A percentile compares a stretch with the other conserved stretches of the same genome.
Evolutionary conservation across 2,329 filamentous ascomycete species (phyloP).

Genomic region (Septoria linicola): DNA sequence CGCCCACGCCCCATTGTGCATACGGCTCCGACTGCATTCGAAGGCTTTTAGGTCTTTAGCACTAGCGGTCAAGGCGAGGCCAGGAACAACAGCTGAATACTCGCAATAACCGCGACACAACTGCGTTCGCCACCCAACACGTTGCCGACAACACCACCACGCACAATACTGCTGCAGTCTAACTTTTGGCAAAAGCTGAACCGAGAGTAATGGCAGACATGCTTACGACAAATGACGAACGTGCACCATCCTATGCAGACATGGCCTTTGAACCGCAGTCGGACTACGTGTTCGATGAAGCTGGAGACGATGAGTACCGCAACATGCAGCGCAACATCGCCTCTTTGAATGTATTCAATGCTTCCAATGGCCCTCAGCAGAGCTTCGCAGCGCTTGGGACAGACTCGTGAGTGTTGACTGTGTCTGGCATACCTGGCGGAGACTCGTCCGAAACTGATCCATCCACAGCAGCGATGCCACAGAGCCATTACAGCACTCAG

Average conservation of each 20-base stretch:
- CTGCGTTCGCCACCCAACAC: too few species aligned
- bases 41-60: constrained; percentile 11
- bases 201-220: background rate
- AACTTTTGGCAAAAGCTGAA: too few species aligned
- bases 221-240: background rate
- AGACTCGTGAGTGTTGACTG: background rate
- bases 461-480: background rate
- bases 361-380: background rate
- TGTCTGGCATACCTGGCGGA: too few species aligned
- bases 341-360: constrained; percentile 21
- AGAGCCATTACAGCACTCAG: background rate
- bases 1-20: background rate
- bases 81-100: too few species aligned
- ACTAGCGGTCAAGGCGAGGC: background rate
- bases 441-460: background rate
- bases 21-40: background rate
- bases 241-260: constrained; percentile 21
- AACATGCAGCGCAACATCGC: constrained; percentile 27
- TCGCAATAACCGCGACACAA: too few species aligned
- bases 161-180: too few species aligned
- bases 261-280: constrained; percentile 31
- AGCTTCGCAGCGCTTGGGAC: background rate
- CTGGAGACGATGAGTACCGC: constrained; percentile 22
- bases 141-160: too few species aligned
- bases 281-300: constrained; percentile 30